phyloP scores from a whole-genome alignment of 2,329 filamentous ascomycete genomes.

The Ophiostoma novo-ulmi region DNA sequence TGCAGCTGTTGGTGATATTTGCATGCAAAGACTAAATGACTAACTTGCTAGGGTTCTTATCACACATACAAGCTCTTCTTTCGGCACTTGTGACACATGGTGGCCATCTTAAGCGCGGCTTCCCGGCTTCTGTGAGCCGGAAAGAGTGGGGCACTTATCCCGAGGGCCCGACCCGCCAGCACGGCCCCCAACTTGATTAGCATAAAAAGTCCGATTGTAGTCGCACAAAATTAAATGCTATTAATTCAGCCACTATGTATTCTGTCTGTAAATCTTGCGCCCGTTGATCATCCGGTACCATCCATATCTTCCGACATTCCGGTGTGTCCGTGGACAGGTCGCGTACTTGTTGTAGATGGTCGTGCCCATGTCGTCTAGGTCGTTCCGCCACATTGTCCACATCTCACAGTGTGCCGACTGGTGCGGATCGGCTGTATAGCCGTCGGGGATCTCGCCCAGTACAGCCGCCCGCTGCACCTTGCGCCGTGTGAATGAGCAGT shows the following conservation, averaged over 20 bases:
- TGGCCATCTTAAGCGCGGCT: background rate
- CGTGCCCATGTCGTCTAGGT: conserved; percentile 11
- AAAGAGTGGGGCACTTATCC: background rate
- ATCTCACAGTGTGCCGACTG: conserved; percentile 24
- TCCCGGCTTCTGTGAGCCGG: background rate
- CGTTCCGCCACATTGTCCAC: conserved; percentile 14
- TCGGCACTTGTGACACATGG: background rate
- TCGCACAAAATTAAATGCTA: background rate
- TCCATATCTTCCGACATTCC: conserved; percentile 18
- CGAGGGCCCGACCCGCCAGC: background rate
- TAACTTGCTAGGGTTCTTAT: background rate
- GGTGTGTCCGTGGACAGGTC: conserved; percentile 9
- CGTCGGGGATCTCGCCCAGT: conserved; percentile 19
- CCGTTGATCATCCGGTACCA: conserved; percentile 23
- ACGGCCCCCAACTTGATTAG: background rate
- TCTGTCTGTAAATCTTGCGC: conserved; percentile 18
- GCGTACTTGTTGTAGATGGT: conserved; percentile 23
- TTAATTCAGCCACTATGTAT: background rate
- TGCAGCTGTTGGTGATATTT: background rate
- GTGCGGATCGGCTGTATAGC: conserved; percentile 21
- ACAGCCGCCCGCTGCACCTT: conserved; percentile 19
- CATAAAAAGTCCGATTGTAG: background rate
- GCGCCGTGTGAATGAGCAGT: conserved; percentile 20
- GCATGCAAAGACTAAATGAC: background rate
- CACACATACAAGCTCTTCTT: background rate